These are phyloP conservation scores for Phoma sp. DNA, from an alignment of 2,329 filamentous ascomycete genomes.

Conservation along the genomic window DNA sequence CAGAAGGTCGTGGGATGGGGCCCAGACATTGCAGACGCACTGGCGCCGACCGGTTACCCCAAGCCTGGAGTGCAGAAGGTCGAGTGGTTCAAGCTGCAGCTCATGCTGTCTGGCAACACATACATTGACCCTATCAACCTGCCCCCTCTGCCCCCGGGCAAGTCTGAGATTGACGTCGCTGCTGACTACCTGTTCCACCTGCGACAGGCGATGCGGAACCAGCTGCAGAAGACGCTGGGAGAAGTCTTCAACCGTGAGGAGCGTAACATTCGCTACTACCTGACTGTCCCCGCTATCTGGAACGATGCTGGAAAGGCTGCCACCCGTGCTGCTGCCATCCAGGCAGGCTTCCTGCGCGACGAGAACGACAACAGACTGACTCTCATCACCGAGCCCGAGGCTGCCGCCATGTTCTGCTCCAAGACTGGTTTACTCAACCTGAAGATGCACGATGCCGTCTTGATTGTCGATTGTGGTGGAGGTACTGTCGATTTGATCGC, in stretches of 20 bases:
- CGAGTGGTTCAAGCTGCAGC: slow-evolving; percentile 99
- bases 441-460: slow-evolving; percentile 97
- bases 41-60: slow-evolving; percentile 95
- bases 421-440: slow-evolving; percentile 95
- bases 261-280: slow-evolving; percentile 95
- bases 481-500: slow-evolving; percentile 99
- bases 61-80: slow-evolving; percentile 98
- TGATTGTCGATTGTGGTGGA: slow-evolving; percentile 98
- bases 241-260: slow-evolving; percentile 98
- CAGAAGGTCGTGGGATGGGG: slow-evolving; percentile 99
- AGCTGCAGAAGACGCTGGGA: slow-evolving; percentile 92
- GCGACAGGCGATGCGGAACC: slow-evolving; percentile 93
- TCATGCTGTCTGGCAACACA: slow-evolving; percentile 98
- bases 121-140: slow-evolving; percentile 99
- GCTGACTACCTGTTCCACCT: slow-evolving; percentile 99
- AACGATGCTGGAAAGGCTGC: slow-evolving; percentile 98
- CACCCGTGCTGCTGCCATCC: slow-evolving; percentile 92
- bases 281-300: slow-evolving; percentile 99
- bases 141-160: slow-evolving; percentile 93
- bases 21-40: slow-evolving; percentile 94
- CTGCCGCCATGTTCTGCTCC: slow-evolving; percentile 95
- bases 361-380: slow-evolving; percentile 98
- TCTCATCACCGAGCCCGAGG: slow-evolving; percentile 93
- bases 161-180: slow-evolving; percentile 99
- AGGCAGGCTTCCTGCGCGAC: slow-evolving; percentile 94